Evolutionary conservation across 176 grass and related monocot species (phyloP).

Genomic region (Bothriochloa decipiens): DNA sequence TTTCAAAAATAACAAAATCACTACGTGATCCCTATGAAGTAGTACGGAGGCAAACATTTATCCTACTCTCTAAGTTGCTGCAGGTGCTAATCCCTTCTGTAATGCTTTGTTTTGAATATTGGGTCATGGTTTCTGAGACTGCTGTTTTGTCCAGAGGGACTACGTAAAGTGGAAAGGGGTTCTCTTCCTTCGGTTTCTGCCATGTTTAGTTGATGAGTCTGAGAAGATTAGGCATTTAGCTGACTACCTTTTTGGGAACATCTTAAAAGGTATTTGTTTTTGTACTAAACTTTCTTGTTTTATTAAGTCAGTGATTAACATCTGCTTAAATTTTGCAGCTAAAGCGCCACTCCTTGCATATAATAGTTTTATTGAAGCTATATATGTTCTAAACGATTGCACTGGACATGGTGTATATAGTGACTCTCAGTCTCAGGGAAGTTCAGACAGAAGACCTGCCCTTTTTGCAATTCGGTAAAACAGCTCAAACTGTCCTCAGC

Average conservation of each 20-base stretch:
- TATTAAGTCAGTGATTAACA: conserved; percentile 2
- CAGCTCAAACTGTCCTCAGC: background rate
- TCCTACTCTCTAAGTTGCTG: conserved; percentile 83
- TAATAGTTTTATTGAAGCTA: conserved; percentile 99
- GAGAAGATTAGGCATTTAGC: conserved; percentile 86
- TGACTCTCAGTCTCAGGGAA: conserved; percentile 58
- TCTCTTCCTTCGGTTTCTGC: conserved; percentile 84
- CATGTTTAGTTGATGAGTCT: conserved; percentile 87
- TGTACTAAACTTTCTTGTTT: conserved; percentile 20
- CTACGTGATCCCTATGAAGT: conserved; percentile 92
- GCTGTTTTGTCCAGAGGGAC: conserved; percentile 74
- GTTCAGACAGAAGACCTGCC: conserved; percentile 47
- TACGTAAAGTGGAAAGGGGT: conserved; percentile 97
- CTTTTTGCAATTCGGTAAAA: conserved; percentile 77
- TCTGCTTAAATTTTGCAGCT: conserved; percentile 59
- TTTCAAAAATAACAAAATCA: conserved; percentile 86
- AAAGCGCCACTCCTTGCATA: conserved; percentile 98
- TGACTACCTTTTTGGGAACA: conserved; percentile 87
- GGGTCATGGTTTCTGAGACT: conserved; percentile 30
- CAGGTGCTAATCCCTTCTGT: conserved; percentile 61
- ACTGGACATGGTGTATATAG: conserved; percentile 53
- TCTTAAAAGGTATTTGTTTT: conserved; percentile 74
- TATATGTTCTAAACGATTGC: conserved; percentile 81
- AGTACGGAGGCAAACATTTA: conserved; percentile 94
- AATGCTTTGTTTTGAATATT: conserved; percentile 25